Base-by-base conservation (phyloP, 306 rosid genomes). In the Fragaria ananassa region DNA sequence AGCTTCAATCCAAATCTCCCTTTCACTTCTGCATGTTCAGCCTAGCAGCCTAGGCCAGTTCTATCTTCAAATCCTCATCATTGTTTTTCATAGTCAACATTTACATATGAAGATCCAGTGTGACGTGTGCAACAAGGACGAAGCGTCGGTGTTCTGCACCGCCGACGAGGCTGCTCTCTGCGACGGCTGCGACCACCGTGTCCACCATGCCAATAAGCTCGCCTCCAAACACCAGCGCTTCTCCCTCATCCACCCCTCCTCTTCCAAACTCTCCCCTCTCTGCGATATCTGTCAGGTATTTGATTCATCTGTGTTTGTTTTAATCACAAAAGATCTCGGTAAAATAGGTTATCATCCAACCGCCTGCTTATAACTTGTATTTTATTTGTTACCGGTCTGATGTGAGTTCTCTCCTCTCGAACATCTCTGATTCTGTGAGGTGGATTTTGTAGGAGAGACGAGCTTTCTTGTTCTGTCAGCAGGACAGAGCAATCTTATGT, bases 131-230 rank as follows among this genome's bases (percentile, higher is more conserved):
- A 80, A 70, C 81, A 88, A 85, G 57, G 68, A 75, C 49, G 90
- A 92, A 1, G 98, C 97, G 25, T 85, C 91, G 0, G 86, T 92
- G 8, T 96, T 83, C 86, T 96, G 98, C 88, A 93, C 96, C 78
- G 96, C 97, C 79, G 98, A 96, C 66, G 99, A 96, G 82, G 99
- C 99, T 14, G 97, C 89, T 37, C 92, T 96, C 7, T 96, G 99
- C 29, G 79, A 72, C 74, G 74, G 76, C 74, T 92, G 98, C 72
- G 99, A 96, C 81, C 96, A 87, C 82, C 92, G 93, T 4, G 93
- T 96, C 89, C 99, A 96, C 88, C 93, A 89, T 29, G 99, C 97
- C 80, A 96, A 96, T 81, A 92, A 92, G 81, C 96, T 91, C 42
- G 99, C 97, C 60, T 92, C 97, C 79, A 96, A 92, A 74, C 98